Evolutionary conservation across 2,329 filamentous ascomycete genomes (phyloP).

Genomic region (Penicillium sp.): DNA sequence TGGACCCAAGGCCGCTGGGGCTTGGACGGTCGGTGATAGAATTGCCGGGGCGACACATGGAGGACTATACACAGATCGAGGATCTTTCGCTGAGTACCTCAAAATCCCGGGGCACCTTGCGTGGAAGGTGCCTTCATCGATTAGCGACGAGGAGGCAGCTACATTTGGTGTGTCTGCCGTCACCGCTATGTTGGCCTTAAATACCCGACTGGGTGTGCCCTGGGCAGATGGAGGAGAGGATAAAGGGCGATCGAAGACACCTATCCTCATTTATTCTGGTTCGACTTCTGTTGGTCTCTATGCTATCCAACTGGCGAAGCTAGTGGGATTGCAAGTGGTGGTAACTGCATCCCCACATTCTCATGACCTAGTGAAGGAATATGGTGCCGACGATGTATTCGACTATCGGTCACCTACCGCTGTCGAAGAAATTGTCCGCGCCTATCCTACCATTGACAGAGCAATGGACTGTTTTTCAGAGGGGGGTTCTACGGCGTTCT

Average conservation of each 20-base stretch:
- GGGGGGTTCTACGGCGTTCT: constrained; percentile 13
- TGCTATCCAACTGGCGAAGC: constrained; percentile 33
- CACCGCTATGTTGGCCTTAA: constrained; percentile 20
- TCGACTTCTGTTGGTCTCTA: constrained; percentile 16
- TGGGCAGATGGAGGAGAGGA: constrained; percentile 24
- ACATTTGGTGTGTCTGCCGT: constrained; percentile 25
- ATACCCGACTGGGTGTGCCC: constrained; percentile 21
- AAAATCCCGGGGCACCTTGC: constrained; percentile 35
- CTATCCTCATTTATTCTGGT: constrained; percentile 17
- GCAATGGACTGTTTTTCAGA: constrained; percentile 18
- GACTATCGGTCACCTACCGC: constrained; percentile 14
- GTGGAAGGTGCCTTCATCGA: constrained; percentile 30
- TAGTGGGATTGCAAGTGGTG: constrained; percentile 27
- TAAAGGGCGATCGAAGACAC: neutral
- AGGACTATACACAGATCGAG: constrained; percentile 8
- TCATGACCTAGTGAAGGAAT: constrained; percentile 11
- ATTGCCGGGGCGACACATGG: constrained; percentile 15
- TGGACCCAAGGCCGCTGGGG: constrained; percentile 15
- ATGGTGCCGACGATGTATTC: constrained; percentile 15
- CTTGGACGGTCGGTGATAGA: constrained; percentile 18
- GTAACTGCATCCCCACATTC: constrained; percentile 9
- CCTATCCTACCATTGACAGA: constrained; percentile 12
- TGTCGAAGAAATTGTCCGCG: constrained; percentile 9
- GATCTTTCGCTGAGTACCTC: constrained; percentile 32
- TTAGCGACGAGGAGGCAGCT: constrained; percentile 32